Evolutionary conservation across 305 asterid species (phyloP).

Genomic region (Fraxinus albicans): DNA sequence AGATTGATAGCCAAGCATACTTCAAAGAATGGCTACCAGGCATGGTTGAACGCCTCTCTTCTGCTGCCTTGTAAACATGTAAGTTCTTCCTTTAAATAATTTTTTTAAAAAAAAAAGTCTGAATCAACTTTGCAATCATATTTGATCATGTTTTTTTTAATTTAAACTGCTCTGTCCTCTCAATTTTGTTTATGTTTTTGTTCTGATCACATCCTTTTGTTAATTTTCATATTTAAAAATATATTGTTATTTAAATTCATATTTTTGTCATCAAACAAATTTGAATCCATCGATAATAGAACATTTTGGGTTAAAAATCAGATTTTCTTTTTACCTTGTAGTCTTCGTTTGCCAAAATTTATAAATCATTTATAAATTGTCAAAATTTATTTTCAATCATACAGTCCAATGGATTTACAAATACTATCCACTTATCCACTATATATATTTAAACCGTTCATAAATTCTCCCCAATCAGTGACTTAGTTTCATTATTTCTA

Average conservation of each 20-base stretch:
- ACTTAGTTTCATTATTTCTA: background rate
- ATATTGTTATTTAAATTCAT: background rate
- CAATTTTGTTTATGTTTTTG: background rate
- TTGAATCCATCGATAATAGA: background rate
- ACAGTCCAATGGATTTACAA: no score
- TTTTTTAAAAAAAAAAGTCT: background rate
- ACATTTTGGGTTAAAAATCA: background rate
- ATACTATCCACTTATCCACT: no score
- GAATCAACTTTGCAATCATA: background rate
- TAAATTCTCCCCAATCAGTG: background rate
- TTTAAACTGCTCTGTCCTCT: background rate
- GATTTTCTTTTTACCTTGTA: background rate
- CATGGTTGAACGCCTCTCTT: conserved; percentile 33
- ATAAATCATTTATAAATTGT: no score
- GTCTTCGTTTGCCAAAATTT: background rate
- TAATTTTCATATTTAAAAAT: background rate
- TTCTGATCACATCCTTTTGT: background rate
- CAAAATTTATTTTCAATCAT: background rate
- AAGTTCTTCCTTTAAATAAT: conserved; percentile 6
- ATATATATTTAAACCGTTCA: background rate
- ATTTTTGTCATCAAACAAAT: background rate
- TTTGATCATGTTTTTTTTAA: background rate
- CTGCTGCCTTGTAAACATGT: conserved; percentile 43
- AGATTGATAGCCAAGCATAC: conserved; percentile 46
- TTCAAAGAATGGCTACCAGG: conserved; percentile 58